Conservation (phyloP, 139 green algal species). For the Limnomonas spitsbergensis region DNA sequence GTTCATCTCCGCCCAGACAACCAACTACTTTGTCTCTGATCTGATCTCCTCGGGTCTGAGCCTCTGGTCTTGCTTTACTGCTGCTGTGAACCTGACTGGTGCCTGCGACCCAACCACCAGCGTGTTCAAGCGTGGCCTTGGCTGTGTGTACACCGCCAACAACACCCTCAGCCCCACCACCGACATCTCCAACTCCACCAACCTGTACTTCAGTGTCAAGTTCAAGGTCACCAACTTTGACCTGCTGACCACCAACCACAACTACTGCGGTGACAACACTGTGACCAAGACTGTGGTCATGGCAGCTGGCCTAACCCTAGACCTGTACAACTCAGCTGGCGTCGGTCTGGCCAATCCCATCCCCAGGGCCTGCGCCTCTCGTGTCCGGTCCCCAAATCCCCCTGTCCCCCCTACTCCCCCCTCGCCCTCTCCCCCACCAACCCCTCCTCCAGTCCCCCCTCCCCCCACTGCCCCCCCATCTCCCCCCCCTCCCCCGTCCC, state of each 20-base stretch:
- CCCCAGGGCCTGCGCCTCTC: background rate
- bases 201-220: background rate
- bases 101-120: background rate
- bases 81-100: background rate
- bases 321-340: background rate
- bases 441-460: background rate
- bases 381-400: background rate
- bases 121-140: background rate
- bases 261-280: background rate
- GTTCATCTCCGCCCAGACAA: background rate
- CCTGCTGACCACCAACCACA: background rate
- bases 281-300: background rate
- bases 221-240: slow-evolving; percentile 8
- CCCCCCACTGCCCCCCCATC: background rate
- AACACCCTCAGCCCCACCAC: background rate
- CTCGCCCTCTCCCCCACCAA: background rate
- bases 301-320: background rate
- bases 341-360: background rate
- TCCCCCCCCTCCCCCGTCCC: background rate
- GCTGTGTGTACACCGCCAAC: background rate
- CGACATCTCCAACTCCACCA: background rate
- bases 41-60: background rate
- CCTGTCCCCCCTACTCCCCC: background rate
- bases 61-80: slow-evolving; percentile 2
- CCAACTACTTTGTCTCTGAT: background rate